Evolutionary conservation across 2,329 filamentous ascomycete species (phyloP), one percentile per base, ranked within the genome.

Genomic region (Nemania serpens): DNA sequence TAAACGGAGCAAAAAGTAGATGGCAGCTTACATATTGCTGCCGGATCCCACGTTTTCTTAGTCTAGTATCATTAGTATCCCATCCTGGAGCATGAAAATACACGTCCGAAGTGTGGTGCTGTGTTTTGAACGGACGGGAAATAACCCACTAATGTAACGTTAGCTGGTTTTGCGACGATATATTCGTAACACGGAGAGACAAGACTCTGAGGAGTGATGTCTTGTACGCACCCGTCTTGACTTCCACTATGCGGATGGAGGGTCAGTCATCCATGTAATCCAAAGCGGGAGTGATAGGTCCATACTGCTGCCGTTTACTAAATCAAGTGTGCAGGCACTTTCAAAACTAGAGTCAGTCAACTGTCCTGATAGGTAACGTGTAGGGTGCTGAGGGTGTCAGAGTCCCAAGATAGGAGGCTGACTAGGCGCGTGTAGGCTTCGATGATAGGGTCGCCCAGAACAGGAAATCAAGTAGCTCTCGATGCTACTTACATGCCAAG

Each of bases 291-390:
- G 1, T 5, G 2, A 41, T 43, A 13, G 37, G 15, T 57, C 22
- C 62, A 41, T 64, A 64, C 62, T 64, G 56, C 62, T 63, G 73
- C 95, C 95, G 75, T 98, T 93, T 4, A 98, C 90, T 75, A 99
- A 82, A 80, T 99, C 94, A 25, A 99, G 86, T 9, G 91, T 93
- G 74, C 94, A 97, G 45, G 91, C 91, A 48, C 62, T 64, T 54
- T 5, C 17, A 9, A 2, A 29, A 37, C 37, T 3, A 48, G 10
- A 48, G 57, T 65, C 9, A 65, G 60, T 33, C 46, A 48, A 33
- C 37, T 22, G 49, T 47, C 42, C 15, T 20, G 13, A 1, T 34
- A 33, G 45, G 18, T 11, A 12, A 6, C 9, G 15, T 29, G 18
- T 33, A n/a, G 13, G 5, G 17, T n/a, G n/a, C 13, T 17, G 34